Percentiles rank a stretch among this genome's conserved stretches.
These are phyloP conservation scores for Umbelopsis ramanniana DNA, from an alignment of 192 early-diverging fungal species.

Conservation along the genomic window DNA sequence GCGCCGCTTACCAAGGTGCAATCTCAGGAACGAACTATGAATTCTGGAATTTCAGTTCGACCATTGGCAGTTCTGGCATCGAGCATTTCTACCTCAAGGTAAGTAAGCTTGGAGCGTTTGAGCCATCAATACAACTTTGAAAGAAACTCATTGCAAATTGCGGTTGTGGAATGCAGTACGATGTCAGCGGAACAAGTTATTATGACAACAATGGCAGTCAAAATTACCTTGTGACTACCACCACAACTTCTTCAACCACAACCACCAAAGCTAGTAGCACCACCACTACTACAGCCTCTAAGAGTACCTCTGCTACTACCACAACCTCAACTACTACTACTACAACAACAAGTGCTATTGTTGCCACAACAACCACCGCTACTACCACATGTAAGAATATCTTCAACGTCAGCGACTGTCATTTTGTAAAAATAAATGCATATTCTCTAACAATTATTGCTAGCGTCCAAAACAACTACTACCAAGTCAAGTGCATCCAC, in stretches of 20 bases:
- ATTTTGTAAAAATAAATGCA: background rate
- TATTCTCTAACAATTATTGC: background rate
- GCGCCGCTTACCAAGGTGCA: background rate
- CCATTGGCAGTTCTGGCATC: constrained; percentile 10
- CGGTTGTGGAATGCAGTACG: constrained; percentile 5
- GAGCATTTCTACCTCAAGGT: constrained; percentile 30
- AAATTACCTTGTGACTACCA: constrained; percentile 10
- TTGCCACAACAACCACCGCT: background rate
- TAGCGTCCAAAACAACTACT: background rate
- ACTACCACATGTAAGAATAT: background rate
- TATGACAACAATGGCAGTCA: constrained; percentile 32
- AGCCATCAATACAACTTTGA: too few species aligned
- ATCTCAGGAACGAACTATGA: constrained; percentile 19
- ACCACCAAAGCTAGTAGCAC: constrained; percentile 10
- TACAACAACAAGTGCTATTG: background rate
- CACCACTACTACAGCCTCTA: background rate
- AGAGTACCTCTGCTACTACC: background rate
- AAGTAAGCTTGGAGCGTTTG: background rate
- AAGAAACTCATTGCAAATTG: too few species aligned
- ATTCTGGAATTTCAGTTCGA: constrained; percentile 13
- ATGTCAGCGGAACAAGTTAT: constrained; percentile 27
- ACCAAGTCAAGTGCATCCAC: background rate
- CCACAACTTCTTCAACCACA: background rate
- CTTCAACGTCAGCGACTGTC: too few species aligned
- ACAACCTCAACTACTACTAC: constrained; percentile 10